phyloP scores from a whole-genome alignment of 2,329 filamentous ascomycete species.

The Fonsecaea multimorphosa region DNA sequence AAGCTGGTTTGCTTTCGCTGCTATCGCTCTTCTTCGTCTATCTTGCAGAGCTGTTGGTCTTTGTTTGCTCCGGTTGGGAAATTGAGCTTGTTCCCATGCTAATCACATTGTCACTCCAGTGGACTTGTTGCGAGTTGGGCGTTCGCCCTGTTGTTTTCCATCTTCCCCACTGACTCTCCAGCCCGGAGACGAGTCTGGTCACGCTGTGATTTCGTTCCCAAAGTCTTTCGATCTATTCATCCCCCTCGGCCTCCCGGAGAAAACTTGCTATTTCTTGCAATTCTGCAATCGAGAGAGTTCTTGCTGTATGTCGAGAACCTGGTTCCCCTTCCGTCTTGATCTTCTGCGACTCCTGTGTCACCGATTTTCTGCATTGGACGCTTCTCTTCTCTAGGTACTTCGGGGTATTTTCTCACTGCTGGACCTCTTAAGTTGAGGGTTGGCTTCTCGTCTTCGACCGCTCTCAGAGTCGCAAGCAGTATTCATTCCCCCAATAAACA shows the following conservation, averaged over 20 bases:
- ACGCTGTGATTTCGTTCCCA: too few relatives aligned
- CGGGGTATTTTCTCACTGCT: too few relatives aligned
- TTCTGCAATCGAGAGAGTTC: slow-evolving; percentile 7
- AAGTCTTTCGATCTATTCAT: too few relatives aligned
- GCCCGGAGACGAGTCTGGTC: too few relatives aligned
- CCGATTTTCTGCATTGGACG: background rate
- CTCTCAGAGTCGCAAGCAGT: too few relatives aligned
- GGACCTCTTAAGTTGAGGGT: too few relatives aligned
- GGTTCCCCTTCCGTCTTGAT: background rate
- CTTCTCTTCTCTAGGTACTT: background rate
- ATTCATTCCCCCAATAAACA: too few relatives aligned
- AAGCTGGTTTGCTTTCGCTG: background rate
- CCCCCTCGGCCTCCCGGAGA: too few relatives aligned
- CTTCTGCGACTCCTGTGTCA: background rate
- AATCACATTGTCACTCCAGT: background rate
- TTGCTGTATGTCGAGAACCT: slow-evolving; percentile 2
- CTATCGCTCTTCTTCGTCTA: slow-evolving; percentile 1
- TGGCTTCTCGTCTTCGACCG: too few relatives aligned
- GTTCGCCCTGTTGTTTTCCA: background rate
- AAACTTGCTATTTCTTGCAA: slow-evolving; percentile 3
- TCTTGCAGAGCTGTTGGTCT: background rate
- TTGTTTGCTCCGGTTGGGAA: slow-evolving; percentile 9
- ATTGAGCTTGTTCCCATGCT: background rate
- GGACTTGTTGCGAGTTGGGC: background rate
- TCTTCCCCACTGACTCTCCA: background rate